Evolutionary conservation across 495 filamentous ascomycete species (phyloP).

Genomic region (Bacidia rubella): DNA sequence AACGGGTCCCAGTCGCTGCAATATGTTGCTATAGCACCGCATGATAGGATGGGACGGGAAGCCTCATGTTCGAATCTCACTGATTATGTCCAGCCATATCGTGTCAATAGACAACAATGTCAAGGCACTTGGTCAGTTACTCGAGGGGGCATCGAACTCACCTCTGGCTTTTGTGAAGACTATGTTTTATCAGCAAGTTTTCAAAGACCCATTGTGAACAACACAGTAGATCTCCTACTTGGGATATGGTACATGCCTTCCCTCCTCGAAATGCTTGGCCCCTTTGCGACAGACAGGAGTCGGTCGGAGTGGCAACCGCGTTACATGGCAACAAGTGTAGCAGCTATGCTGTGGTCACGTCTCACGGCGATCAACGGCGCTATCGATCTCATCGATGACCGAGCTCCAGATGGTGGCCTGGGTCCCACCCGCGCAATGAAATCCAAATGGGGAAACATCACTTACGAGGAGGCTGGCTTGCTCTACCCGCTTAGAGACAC

Average conservation of each 20-base stretch:
- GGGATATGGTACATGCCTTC: conserved; percentile 7
- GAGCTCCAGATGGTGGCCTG: too few species aligned
- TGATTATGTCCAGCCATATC: conserved; percentile 4
- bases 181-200: not conserved
- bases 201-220: conserved; percentile 10
- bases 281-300: conserved; percentile 8
- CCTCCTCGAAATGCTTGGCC: conserved; percentile 9
- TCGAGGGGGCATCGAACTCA: conserved; percentile 8
- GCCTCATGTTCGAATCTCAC: conserved; percentile 2
- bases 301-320: conserved; percentile 3
- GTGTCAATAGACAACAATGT: conserved; percentile 9
- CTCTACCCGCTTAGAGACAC: conserved; percentile 6
- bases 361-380: not conserved
- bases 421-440: not conserved
- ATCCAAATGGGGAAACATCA: not conserved
- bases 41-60: not conserved
- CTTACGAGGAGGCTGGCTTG: conserved; percentile 4
- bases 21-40: conserved; percentile 9
- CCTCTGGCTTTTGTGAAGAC: conserved; percentile 2
- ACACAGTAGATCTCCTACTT: not conserved
- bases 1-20: conserved; percentile 10
- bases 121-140: conserved; percentile 12
- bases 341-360: conserved; percentile 13
- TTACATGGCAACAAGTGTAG: conserved; percentile 5
- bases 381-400: too few species aligned